Percentiles rank a stretch among this genome's conserved stretches.
These are phyloP conservation scores for Diplodia mutila DNA, from an alignment of 2,329 filamentous ascomycete species.

Conservation along the genomic window DNA sequence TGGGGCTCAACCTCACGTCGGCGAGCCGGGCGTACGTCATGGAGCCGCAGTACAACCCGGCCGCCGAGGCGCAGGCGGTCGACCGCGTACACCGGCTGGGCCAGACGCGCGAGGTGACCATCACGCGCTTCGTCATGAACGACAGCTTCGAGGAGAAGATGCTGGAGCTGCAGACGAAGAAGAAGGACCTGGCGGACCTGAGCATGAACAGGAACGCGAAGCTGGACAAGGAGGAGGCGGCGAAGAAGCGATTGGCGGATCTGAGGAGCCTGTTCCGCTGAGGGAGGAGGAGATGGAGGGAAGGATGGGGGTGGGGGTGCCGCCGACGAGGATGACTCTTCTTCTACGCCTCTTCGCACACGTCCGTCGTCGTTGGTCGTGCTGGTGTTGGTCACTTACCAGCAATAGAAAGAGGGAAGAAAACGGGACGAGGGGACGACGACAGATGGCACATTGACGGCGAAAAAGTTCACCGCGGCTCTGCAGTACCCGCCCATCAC, in stretches of 20 bases:
- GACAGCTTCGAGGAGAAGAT: conserved; percentile 95
- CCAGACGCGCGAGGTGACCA: conserved; percentile 86
- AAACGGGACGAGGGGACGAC: no score
- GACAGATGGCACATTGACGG: no score
- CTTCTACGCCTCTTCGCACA: no score
- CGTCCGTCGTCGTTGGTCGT: no score
- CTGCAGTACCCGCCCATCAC: no score
- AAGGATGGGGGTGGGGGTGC: no score
- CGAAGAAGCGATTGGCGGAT: conserved; percentile 66
- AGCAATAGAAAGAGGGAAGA: no score
- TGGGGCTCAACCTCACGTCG: conserved; percentile 87
- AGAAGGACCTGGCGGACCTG: conserved; percentile 85
- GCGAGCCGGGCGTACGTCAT: conserved; percentile 92
- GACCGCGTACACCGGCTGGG: conserved; percentile 88
- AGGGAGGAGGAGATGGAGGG: neutral
- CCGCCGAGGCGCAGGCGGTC: conserved; percentile 89
- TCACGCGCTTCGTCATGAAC: conserved; percentile 86
- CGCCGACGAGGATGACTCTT: neutral
- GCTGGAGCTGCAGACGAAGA: conserved; percentile 85
- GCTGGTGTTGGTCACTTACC: no score
- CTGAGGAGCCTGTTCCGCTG: conserved; percentile 60
- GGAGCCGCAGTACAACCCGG: conserved; percentile 98
- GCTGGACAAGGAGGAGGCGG: conserved; percentile 62
- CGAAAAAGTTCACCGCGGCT: no score
- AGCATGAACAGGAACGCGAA: conserved; percentile 57